These are phyloP conservation scores for Luzula sylvatica DNA, from an alignment of 176 grass and related monocot genomes.

Conservation along the genomic window DNA sequence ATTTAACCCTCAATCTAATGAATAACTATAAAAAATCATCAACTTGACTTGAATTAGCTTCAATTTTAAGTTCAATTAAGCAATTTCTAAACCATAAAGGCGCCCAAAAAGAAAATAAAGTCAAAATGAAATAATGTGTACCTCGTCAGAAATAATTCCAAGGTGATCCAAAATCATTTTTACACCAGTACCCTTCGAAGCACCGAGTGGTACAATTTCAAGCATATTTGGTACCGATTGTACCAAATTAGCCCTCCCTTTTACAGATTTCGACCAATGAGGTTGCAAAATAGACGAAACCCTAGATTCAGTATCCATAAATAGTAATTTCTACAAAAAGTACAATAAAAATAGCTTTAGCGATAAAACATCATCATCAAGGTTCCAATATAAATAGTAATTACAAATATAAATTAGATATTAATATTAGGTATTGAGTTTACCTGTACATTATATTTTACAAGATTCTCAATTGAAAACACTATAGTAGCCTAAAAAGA, in stretches of 20 bases:
- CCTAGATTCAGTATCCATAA: slow-evolving; percentile 31
- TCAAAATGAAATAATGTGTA: too few relatives aligned
- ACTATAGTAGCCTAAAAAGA: slow-evolving; percentile 42
- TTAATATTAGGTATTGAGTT: not conserved
- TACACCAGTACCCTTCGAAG: slow-evolving; percentile 52
- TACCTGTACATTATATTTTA: slow-evolving; percentile 72
- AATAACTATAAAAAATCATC: too few relatives aligned
- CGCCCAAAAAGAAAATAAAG: too few relatives aligned
- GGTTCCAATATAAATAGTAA: not conserved
- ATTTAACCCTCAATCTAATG: too few relatives aligned
- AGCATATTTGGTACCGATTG: slow-evolving; percentile 38
- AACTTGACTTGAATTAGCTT: too few relatives aligned
- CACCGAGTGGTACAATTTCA: slow-evolving; percentile 50
- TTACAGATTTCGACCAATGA: slow-evolving; percentile 37
- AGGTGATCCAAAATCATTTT: slow-evolving; percentile 77
- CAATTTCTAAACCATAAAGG: too few relatives aligned
- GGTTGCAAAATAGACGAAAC: slow-evolving; percentile 32
- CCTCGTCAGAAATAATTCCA: slow-evolving; percentile 54
- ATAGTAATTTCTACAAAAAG: slow-evolving; percentile 62
- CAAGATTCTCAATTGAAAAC: slow-evolving; percentile 60
- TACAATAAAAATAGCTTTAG: not conserved
- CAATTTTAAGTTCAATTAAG: too few relatives aligned
- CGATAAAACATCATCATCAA: not conserved
- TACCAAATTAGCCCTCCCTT: slow-evolving; percentile 40
- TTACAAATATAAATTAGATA: not conserved